Evolutionary conservation across 805 yeast genomes (phyloP).

Genomic region (Tetrapisispora fleetii): DNA sequence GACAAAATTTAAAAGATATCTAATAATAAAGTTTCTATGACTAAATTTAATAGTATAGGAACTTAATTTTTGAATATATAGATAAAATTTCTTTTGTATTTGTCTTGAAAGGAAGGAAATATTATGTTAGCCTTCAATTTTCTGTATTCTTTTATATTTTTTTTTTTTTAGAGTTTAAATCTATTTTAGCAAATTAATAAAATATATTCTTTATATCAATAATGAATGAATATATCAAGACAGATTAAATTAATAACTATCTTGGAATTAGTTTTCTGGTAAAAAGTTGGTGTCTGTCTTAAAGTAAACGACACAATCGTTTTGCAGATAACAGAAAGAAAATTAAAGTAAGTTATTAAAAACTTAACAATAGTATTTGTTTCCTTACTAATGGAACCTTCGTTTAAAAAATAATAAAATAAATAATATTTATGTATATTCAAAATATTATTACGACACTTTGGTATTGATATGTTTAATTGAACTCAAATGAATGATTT

Average conservation of each 20-base stretch:
- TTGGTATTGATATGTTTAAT: neutral
- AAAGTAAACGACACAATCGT: neutral
- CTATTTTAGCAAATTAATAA: neutral
- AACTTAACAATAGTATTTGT: neutral
- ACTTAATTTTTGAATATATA: neutral
- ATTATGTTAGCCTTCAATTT: neutral
- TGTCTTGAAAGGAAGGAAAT: neutral
- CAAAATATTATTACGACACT: neutral
- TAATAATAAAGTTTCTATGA: neutral
- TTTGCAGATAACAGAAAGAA: neutral
- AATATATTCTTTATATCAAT: neutral
- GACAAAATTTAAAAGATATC: slow-evolving; percentile 1
- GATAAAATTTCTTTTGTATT: neutral
- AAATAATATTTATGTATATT: neutral
- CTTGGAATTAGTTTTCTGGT: slow-evolving; percentile 8
- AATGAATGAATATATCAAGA: slow-evolving; percentile 9
- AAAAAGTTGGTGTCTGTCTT: neutral
- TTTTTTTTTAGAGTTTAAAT: neutral
- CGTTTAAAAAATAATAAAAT: neutral
- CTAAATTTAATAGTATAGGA: neutral
- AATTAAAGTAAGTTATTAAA: neutral
- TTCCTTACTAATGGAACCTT: slow-evolving; percentile 2
- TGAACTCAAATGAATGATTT: neutral
- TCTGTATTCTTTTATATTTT: neutral
- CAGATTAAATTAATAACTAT: slow-evolving; percentile 29